phyloP scores from a whole-genome alignment of 352 stramenopile species.

The Thalassiosira mediterranea region DNA sequence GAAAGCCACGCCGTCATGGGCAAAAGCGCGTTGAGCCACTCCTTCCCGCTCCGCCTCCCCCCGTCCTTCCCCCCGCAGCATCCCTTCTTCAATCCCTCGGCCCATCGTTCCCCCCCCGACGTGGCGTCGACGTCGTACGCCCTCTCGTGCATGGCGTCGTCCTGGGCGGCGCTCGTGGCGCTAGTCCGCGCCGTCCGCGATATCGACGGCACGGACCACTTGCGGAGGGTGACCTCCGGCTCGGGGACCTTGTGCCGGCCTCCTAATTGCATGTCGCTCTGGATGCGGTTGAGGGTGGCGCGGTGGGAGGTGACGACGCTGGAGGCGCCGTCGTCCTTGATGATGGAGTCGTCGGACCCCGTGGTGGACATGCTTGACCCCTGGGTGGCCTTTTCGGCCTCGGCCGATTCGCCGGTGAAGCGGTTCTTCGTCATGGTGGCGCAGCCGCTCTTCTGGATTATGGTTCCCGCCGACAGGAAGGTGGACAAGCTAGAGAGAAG shows the following conservation, averaged over 20 bases:
- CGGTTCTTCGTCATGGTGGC: too few relatives aligned
- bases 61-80: neutral
- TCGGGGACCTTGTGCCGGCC: constrained; percentile 12
- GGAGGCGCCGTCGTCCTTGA: neutral
- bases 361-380: too few relatives aligned
- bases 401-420: too few relatives aligned
- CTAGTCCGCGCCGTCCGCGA: neutral
- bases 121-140: neutral
- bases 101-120: constrained; percentile 7
- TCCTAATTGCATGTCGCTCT: neutral
- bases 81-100: neutral
- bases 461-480: too few relatives aligned
- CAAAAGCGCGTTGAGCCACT: neutral
- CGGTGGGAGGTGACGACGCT: constrained; percentile 9
- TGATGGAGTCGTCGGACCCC: neutral
- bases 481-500: too few relatives aligned
- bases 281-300: constrained; percentile 9
- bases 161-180: too few relatives aligned
- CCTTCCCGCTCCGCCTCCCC: too few relatives aligned
- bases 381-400: too few relatives aligned
- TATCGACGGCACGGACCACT: neutral
- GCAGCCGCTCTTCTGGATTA: too few relatives aligned
- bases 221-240: neutral
- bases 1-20: constrained; percentile 41
- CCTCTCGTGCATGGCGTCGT: neutral